Conservation (phyloP, 495 filamentous ascomycete genomes). For the Podospora australis region DNA sequence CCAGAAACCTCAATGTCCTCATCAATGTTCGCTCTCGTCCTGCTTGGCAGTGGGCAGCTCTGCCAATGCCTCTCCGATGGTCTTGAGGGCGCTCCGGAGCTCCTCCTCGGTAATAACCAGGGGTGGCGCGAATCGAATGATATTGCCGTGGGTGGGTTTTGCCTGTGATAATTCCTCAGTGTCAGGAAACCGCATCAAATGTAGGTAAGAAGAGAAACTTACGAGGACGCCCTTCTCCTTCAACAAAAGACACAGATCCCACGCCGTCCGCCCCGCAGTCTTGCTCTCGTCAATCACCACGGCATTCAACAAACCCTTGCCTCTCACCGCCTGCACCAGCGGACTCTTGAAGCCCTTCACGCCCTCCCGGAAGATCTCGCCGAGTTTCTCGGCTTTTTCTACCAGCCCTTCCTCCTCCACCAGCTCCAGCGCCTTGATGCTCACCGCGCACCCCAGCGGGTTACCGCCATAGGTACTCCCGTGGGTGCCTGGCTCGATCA, state of each 20-base stretch:
- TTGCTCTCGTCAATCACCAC: constrained; percentile 89
- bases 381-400: constrained; percentile 70
- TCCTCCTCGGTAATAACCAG: constrained; percentile 80
- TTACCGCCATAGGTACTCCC: constrained; percentile 97
- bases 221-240: constrained; percentile 94
- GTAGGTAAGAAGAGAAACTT: constrained; percentile 22
- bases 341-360: constrained; percentile 63
- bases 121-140: constrained; percentile 89
- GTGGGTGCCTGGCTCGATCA: constrained; percentile 94
- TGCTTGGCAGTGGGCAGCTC: constrained; percentile 44
- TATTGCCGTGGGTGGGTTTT: constrained; percentile 97
- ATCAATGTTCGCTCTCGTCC: constrained; percentile 22
- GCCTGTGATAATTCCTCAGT: constrained; percentile 47
- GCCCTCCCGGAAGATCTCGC: constrained; percentile 76
- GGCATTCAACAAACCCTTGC: constrained; percentile 92
- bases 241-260: constrained; percentile 93
- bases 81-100: constrained; percentile 67
- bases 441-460: constrained; percentile 92
- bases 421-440: constrained; percentile 91
- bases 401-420: constrained; percentile 87
- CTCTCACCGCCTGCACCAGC: constrained; percentile 75
- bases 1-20: too few species aligned
- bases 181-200: background rate
- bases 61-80: constrained; percentile 68
- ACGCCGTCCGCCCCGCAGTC: constrained; percentile 80